Percentiles rank a stretch among this genome's conserved stretches.
phyloP scores from a whole-genome alignment of 225 moss, liverwort and hornwort genomes.

The Marchantia paleacea region DNA sequence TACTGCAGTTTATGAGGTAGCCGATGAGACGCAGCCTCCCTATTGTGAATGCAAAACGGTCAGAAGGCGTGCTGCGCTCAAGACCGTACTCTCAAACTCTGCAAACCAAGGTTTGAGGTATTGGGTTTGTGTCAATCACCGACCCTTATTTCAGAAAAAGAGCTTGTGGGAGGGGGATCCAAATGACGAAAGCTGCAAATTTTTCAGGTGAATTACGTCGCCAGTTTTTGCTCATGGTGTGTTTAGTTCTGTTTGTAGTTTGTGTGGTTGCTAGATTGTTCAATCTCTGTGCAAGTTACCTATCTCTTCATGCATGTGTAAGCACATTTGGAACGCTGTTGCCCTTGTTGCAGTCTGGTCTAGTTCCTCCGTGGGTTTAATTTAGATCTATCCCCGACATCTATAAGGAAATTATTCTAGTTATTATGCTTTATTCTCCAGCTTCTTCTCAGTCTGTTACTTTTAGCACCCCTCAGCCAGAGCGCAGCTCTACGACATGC shows the following conservation, averaged over 20 bases:
- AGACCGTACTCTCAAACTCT: slow-evolving; percentile 11
- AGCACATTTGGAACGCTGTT: not conserved
- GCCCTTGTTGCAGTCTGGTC: not conserved
- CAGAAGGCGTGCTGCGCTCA: slow-evolving; percentile 19
- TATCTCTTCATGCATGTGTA: not conserved
- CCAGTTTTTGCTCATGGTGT: too few species aligned
- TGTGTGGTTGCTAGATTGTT: not conserved
- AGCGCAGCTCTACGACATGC: too few species aligned
- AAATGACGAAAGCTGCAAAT: slow-evolving; percentile 23
- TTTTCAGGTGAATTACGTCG: slow-evolving; percentile 11
- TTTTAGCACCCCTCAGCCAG: too few species aligned
- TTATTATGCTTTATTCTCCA: too few species aligned
- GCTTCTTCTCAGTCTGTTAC: too few species aligned
- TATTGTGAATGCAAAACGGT: slow-evolving; percentile 25
- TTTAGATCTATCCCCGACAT: not conserved
- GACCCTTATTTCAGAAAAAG: slow-evolving; percentile 20
- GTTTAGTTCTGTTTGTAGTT: too few species aligned
- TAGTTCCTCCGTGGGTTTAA: not conserved
- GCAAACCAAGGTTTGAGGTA: slow-evolving; percentile 18
- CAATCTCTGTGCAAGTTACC: not conserved
- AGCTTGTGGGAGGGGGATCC: slow-evolving; percentile 3
- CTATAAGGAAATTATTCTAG: not conserved
- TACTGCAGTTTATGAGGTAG: not conserved
- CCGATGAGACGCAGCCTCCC: slow-evolving; percentile 16
- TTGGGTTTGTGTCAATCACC: slow-evolving; percentile 29